Percentiles rank a stretch among this genome's conserved stretches.
These are phyloP conservation scores for Acer saccharum DNA, from an alignment of 345 rosid species.

Conservation along the genomic window DNA sequence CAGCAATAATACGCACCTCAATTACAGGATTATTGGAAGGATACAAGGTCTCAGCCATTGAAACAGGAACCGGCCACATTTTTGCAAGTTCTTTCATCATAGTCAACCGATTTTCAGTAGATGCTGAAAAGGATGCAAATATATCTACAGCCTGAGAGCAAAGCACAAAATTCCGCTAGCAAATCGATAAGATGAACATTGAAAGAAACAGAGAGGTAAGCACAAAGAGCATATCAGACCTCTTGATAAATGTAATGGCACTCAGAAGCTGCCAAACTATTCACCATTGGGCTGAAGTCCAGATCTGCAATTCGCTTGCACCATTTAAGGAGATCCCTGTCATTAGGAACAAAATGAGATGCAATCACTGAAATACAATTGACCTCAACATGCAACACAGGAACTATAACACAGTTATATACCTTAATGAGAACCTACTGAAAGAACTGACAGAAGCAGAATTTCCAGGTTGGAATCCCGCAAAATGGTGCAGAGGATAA, in stretches of 20 bases:
- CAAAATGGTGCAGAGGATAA: constrained; percentile 33
- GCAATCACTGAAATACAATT: constrained; percentile 13
- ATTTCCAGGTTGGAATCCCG: constrained; percentile 38
- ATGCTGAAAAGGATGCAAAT: constrained; percentile 64
- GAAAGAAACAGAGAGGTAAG: not conserved
- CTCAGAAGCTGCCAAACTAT: constrained; percentile 50
- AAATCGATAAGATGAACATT: constrained; percentile 1
- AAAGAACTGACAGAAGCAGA: constrained; percentile 38
- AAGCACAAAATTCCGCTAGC: constrained; percentile 12
- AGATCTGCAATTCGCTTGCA: constrained; percentile 73
- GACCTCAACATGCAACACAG: constrained; percentile 2
- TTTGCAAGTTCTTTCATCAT: constrained; percentile 61
- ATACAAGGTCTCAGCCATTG: constrained; percentile 40
- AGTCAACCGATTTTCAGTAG: constrained; percentile 48
- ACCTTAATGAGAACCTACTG: constrained; percentile 79
- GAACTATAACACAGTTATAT: constrained; percentile 8
- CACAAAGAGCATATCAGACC: constrained; percentile 41
- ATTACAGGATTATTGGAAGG: constrained; percentile 64
- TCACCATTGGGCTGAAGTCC: constrained; percentile 18
- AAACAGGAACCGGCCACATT: constrained; percentile 60
- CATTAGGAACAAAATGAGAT: constrained; percentile 32
- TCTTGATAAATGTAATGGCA: constrained; percentile 64
- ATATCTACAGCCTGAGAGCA: constrained; percentile 75
- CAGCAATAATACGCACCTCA: constrained; percentile 58
- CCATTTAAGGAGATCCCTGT: constrained; percentile 95